Base-by-base conservation (phyloP, 2,329 filamentous ascomycete genomes). In the Erysiphe neolycopersici region DNA sequence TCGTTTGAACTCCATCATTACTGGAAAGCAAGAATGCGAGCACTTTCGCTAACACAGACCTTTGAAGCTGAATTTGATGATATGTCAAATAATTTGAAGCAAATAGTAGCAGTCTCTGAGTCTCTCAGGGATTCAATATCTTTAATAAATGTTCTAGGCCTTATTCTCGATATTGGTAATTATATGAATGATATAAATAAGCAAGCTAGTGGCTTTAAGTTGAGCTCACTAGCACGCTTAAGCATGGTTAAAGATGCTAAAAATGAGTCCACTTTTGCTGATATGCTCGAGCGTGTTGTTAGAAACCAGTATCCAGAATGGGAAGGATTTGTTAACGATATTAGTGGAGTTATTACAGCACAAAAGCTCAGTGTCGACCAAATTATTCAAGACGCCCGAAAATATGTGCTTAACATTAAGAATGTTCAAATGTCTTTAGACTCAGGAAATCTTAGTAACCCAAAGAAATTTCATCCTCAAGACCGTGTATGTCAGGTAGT, bases 101-200 rank as follows among this genome's bases (percentile, higher is more conserved):
- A 89, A 47, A 74, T 98, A n/a, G 79, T 91, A 32, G 64, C 65
- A 29, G 84, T 93, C 9, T 87, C 85, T 4, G 87, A 95, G 61
- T 80, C 83, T 10, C 64, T 98, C 44, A 73, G 87, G 41, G 84
- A 92, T 56, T 94, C 85, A 1, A 83, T 92, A 22, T 79, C 83
- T 22, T 64, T 98, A 53, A 93, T 95, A 77, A 94, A 92, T 51
- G 84, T 98, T 40, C 72, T 98, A 45, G 85, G 87, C 46, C 69
- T 95, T 48, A 98, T 98, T 60, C 66, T 98, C 53, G 87, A 94
- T 59, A 93, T 98, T 56, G 89, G 89, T 60, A 98, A 98, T 61
- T 98, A 93, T 68, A 98, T 98, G 89, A 98, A 98, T 65, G 89
- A 95, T 58, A 79, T 85, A 44, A 95, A 94, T 63, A 98, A 98